Evolutionary conservation across 495 filamentous ascomycete species (phyloP).

Genomic region (Pseudoneurospora amorphoporcata): DNA sequence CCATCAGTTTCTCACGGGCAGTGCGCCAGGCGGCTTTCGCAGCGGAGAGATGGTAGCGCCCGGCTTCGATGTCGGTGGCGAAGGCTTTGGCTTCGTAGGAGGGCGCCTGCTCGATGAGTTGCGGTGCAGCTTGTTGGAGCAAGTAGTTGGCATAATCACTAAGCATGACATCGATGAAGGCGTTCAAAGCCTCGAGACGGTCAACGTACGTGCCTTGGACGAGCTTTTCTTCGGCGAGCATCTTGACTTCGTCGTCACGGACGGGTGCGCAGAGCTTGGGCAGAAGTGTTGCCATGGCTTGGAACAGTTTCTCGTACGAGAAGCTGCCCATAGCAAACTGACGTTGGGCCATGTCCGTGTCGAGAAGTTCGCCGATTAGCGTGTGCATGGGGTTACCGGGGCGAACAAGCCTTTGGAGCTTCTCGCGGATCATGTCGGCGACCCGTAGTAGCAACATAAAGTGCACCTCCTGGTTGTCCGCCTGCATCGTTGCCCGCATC

Average conservation of each 20-base stretch:
- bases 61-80: constrained; percentile 54
- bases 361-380: constrained; percentile 76
- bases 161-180: constrained; percentile 82
- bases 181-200: constrained; percentile 71
- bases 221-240: constrained; percentile 59
- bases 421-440: constrained; percentile 74
- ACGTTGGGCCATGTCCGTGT: constrained; percentile 61
- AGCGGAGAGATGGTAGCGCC: constrained; percentile 45
- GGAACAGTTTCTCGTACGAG: constrained; percentile 89
- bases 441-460: constrained; percentile 66
- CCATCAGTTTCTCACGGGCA: constrained; percentile 55
- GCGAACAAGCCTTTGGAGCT: constrained; percentile 71
- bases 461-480: constrained; percentile 53
- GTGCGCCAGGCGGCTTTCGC: constrained; percentile 64
- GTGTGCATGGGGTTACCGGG: constrained; percentile 72
- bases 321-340: constrained; percentile 77
- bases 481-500: constrained; percentile 65
- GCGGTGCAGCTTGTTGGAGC: constrained; percentile 67
- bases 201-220: constrained; percentile 68
- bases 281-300: constrained; percentile 78
- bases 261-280: constrained; percentile 90
- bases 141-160: constrained; percentile 94
- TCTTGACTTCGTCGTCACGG: constrained; percentile 75
- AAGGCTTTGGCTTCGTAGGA: constrained; percentile 77
- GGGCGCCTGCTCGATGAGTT: constrained; percentile 68